Conservation (phyloP, 2,329 filamentous ascomycete species). For the Chlorencoelia australis region DNA sequence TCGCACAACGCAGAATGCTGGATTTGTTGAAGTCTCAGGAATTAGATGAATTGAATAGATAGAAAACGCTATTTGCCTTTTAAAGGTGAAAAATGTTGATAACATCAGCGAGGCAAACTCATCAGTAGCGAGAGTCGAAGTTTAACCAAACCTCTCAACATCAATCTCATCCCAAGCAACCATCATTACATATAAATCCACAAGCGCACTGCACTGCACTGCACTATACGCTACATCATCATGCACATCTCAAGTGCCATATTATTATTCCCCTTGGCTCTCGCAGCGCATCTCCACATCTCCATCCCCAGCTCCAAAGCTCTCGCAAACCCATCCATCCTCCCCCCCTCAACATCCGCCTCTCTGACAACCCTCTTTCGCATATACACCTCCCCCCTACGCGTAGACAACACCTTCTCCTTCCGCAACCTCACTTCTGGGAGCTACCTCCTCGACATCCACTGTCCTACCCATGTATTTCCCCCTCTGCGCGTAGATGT, state of each 20-base stretch:
- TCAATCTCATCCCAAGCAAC: too few relatives aligned
- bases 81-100: too few relatives aligned
- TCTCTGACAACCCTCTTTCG: conserved; percentile 51
- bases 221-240: too few relatives aligned
- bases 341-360: conserved; percentile 49
- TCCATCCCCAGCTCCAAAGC: conserved; percentile 18
- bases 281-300: conserved; percentile 24
- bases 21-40: too few relatives aligned
- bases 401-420: conserved; percentile 58
- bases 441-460: conserved; percentile 74
- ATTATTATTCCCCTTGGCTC: conserved; percentile 29
- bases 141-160: too few relatives aligned
- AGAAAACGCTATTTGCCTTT: too few relatives aligned
- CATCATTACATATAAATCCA: too few relatives aligned
- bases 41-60: too few relatives aligned
- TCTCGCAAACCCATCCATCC: conserved; percentile 30
- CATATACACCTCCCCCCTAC: conserved; percentile 50
- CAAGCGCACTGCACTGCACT: too few relatives aligned
- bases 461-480: conserved; percentile 66
- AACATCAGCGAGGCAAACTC: too few relatives aligned
- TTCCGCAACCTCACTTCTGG: conserved; percentile 63
- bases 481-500: conserved; percentile 74
- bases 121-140: too few relatives aligned
- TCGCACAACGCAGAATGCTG: too few relatives aligned
- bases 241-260: conserved; percentile 31